Base-by-base conservation (phyloP, 345 rosid genomes). In the Gossypium thurberi region DNA sequence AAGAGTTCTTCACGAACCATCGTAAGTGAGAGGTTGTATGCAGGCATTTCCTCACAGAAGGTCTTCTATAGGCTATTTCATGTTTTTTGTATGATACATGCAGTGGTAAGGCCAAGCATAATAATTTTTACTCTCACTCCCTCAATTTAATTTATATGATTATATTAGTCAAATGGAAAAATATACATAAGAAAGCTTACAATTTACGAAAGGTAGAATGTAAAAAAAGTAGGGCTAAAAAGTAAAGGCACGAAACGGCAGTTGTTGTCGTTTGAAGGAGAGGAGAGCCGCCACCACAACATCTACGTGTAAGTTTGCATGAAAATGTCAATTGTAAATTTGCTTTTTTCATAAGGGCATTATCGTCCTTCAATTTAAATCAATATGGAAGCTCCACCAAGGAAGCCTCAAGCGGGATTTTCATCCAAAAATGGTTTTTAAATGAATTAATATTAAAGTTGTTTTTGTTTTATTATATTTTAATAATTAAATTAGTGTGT, bases 301-400 rank as follows among this genome's bases (percentile, higher is more conserved):
- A 53, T 74, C 82, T 71, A 83, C 88, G 88, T 85, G 88, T 78
- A 76, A 72, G 75, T 79, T 76, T 81, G 85, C 86, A 85, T 85
- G 88, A 70, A 81, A 83, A 78, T 81, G 85, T 76, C 81, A 79
- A 81, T 8, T 14, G 74, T 64, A 58, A 79, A 56, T 42, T 1
- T 7, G 0, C 6, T 69, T 53, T 53, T 10, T 6, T 1, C 1
- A 1, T 0, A 62, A 52, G 83, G 88, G 82, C 20, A 64, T 50
- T 58, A 20, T 56, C 10, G 86, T 79, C 75, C 76, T 75, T 81
- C 4, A 14, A 13, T 4, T 33, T 47, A 1, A 21, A 43, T 40
- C 11, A 51, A 46, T 61, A 7, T 8, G 56, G 65, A 78, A 69
- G 63, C 72, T 73, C 33, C 57, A 51, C 55, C 78, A 71, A 74